Evolutionary conservation across 768 basidiomycete species (phyloP).

Genomic region (Floccularia luteovirens): DNA sequence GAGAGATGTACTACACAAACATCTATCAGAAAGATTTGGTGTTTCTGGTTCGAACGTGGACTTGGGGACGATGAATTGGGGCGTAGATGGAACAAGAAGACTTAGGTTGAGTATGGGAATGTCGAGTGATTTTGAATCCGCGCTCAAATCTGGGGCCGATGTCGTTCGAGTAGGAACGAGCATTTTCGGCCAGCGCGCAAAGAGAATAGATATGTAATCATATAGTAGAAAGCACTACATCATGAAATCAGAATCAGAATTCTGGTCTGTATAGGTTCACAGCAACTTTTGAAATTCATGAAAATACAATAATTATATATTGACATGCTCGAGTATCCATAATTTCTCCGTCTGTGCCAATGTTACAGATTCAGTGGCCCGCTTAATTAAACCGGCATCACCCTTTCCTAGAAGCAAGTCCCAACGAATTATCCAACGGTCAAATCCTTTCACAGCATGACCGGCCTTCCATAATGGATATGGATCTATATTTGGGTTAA

Average conservation of each 20-base stretch:
- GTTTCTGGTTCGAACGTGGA: slow-evolving; percentile 15
- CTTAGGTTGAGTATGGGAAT: slow-evolving; percentile 89
- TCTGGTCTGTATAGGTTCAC: no score
- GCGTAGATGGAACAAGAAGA: slow-evolving; percentile 34
- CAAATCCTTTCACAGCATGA: slow-evolving; percentile 37
- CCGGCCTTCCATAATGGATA: slow-evolving; percentile 32
- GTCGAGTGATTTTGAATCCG: slow-evolving; percentile 91
- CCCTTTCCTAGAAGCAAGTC: slow-evolving; percentile 11
- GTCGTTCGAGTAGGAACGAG: slow-evolving; percentile 88
- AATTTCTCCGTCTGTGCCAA: slow-evolving; percentile 32
- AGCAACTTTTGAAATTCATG: no score
- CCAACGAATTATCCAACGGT: slow-evolving; percentile 22
- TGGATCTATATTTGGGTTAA: slow-evolving; percentile 15
- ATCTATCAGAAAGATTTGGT: no score
- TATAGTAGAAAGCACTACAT: no score
- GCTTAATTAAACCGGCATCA: slow-evolving; percentile 12
- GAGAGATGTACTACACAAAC: slow-evolving; percentile 44
- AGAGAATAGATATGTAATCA: slow-evolving; percentile 30
- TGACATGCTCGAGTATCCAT: slow-evolving; percentile 47
- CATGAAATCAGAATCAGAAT: no score
- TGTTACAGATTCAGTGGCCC: slow-evolving; percentile 19
- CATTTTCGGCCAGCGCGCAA: slow-evolving; percentile 73
- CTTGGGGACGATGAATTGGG: slow-evolving; percentile 29
- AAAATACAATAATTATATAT: no score
- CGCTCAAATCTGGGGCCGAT: slow-evolving; percentile 76